Evolutionary conservation across 352 stramenopile species (phyloP), one percentile per base, ranked within the genome.

Genomic region (Pythium periplocum): DNA sequence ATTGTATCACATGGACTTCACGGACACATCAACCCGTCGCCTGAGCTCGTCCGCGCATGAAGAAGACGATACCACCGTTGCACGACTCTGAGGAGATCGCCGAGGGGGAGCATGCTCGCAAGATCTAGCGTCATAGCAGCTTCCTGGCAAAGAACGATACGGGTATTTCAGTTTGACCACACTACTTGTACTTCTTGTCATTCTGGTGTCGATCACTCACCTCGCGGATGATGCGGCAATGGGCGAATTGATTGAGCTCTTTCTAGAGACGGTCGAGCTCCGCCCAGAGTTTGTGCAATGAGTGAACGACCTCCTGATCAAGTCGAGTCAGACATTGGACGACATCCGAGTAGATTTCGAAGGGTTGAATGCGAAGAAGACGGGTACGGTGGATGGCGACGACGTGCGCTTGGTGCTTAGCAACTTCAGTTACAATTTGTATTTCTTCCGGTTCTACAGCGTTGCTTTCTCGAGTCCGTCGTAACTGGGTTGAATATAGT

Each of bases 361-460:
- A 4, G 37, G 31, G 4, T 36, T 36, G 6, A 53, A 66, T 49
- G 37, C 38, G 0, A 33, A 6, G 5, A 11, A 17, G 0, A 58
- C 53, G 5, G 59, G 59, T 3, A 46, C 33, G 8, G 35, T 66
- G 9, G 53, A 61, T 31, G 32, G 61, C 4, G 55, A 68, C 12
- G 50, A 68, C 10, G 26, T 68, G 30, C 55, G 60, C 5, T 42
- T 48, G 10, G 48, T 62, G 2, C 38, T 68, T 47, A 49, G 37
- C 11, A 12, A 52, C 4, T 60, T 62, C 35, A 55, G 60, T 5
- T 61, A 30, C 44, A 42, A 67, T 34, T 26, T 67, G 17, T 67
- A 53, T 36, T 67, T 47, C 54, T 67, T 59, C 39, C 59, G 59
- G 11, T 68, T 68, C 60, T 62, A 68, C 55, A 45, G 48, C 44